These are phyloP conservation scores for Phytopythium sindhum DNA, from an alignment of 352 stramenopile species.

Conservation along the genomic window DNA sequence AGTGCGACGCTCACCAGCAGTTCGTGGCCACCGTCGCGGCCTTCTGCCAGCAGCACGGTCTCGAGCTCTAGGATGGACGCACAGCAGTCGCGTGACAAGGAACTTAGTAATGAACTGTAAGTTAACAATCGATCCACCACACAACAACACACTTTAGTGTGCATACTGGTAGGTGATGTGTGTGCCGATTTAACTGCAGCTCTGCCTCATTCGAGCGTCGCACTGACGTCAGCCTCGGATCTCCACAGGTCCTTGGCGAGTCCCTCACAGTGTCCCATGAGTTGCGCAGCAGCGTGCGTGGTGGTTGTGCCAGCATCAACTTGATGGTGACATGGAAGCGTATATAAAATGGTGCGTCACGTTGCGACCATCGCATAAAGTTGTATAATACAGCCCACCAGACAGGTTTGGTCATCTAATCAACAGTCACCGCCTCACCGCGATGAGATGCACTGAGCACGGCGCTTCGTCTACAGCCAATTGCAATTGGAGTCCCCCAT, in stretches of 20 bases:
- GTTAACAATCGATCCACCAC: not conserved
- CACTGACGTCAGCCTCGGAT: not conserved
- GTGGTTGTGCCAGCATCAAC: not conserved
- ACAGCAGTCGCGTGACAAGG: not conserved
- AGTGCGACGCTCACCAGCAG: conserved; percentile 3
- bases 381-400: not conserved
- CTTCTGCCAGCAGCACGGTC: not conserved
- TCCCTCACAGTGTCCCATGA: not conserved
- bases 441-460: not conserved
- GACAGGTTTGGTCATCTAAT: conserved; percentile 3
- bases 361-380: not conserved
- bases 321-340: not conserved
- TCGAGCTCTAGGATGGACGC: not conserved
- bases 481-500: not conserved
- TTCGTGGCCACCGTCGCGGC: not conserved
- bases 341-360: not conserved
- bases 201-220: not conserved
- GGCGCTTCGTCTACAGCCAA: not conserved
- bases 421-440: not conserved
- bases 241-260: not conserved
- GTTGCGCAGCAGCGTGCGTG: no score
- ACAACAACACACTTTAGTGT: no score
- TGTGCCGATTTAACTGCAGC: no score
- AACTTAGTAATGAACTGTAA: not conserved
- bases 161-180: no score